Base-by-base conservation (phyloP, 768 basidiomycete genomes). In the Russula vinacea region DNA sequence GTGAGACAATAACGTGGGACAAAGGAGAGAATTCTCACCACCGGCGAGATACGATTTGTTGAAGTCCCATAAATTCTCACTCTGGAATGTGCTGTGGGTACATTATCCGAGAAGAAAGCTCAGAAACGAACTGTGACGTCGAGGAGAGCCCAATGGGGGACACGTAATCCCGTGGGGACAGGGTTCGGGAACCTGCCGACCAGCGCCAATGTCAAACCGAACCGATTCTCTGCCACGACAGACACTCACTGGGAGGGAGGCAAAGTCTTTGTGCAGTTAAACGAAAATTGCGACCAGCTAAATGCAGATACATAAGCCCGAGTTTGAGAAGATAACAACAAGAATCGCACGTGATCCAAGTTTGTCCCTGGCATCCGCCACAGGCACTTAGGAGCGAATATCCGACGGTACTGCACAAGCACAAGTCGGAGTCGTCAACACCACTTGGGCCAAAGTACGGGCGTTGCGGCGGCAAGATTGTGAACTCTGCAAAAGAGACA, bases 321-420 rank as follows among this genome's bases (percentile, higher is more conserved):
- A 26, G 5, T 35, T 50, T 37, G 35, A 50, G 16, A 50, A 26
- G 24, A 24, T 13, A 11, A 26, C 14, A 24, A 49, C 9, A 9
- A 22, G 7, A 50, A 29, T 50, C 47, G 22, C 17, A 64, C 63
- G 26, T 22, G 13, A 8, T 33, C 63, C 53, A 64, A 2, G 3
- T 3, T n/a, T 3, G 0, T 19, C 32, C 39, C 32, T 64, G 63
- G n/a, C 55, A 62, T 22, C 37, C 54, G 7, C n/a, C 47, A 19
- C 61, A 62, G 6, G 61, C 61, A 19, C 61, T 62, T 5, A 62
- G 3, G 24, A 62, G 61, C 2, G 40, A 53, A 35, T 53, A 53
- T 14, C 1, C n/a, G n/a, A 53, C 33, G 9, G 55, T 56, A 47
- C 33, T 62, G 14, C 62, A 62, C 35, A 22, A n/a, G 55, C 61